Base-by-base conservation (phyloP, 371 early-diverging fungal genomes). In the Syncephalastrum monosporum region DNA sequence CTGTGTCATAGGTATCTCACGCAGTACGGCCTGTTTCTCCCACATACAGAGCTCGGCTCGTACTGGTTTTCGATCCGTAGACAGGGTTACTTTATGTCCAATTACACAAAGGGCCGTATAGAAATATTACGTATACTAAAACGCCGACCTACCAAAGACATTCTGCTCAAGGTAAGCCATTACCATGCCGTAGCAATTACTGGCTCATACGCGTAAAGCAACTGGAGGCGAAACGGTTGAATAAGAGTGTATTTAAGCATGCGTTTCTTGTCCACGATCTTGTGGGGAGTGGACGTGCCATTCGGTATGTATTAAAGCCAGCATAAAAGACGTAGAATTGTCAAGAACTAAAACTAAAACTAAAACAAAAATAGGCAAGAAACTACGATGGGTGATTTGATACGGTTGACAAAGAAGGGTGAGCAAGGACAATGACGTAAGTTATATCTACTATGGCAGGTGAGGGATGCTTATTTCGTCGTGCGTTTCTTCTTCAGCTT, bases 361-460 rank as follows among this genome's bases (percentile, higher is more conserved):
- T 33, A 5, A 16, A 25, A 17, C 15, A 23, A 27, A 24, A 16
- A 33, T 8, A 68, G 69, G 48, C 64, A 68, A 25, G 59, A 61
- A 13, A 68, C 69, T 8, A 60, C 69, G 3, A 68, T 68, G 69
- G 69, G 69, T 10, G 64, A 68, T 53, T 43, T 68, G 29, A 68
- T 68, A 25, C 57, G 61, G 17, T 44, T 68, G 24, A 68, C 69
- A n/a, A 64, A 64, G 29, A 68, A 68, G 29, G 69, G 69, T 1
- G 69, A 68, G 16, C 47, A 50, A 57, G 41, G 45, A 7, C 58
- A 53, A 44, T 57, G 33, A 33, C 2, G 38, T 7, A 29, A 33
- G 12, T 33, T 27, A 7, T 4, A 33, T 33, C 38, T 0, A 33
- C 5, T 33, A 33, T 10, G 6, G 6, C 2, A 33, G 7, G 38